A percentile compares a stretch with the other conserved stretches of the same genome.
Conservation (phyloP, 2,329 filamentous ascomycete genomes). For the Trichoderma koningii region DNA sequence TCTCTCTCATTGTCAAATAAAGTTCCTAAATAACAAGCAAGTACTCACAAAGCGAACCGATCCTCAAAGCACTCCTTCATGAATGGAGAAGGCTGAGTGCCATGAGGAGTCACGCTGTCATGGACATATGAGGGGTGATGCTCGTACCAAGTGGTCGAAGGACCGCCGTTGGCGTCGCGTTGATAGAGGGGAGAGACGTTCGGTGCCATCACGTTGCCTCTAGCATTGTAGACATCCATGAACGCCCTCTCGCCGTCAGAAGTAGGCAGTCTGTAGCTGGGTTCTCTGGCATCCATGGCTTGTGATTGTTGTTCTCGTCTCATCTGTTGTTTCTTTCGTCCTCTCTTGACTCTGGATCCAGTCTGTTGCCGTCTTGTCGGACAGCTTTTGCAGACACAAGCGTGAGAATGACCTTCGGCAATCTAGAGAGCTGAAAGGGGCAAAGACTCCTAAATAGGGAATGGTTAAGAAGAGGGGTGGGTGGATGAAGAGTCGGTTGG, state of each 20-base stretch:
- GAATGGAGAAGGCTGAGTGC: background rate
- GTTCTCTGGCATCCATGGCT: background rate
- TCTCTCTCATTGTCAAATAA: background rate
- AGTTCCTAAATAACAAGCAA: background rate
- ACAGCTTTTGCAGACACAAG: background rate
- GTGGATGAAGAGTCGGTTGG: background rate
- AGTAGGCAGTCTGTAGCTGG: background rate
- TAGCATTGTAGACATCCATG: background rate
- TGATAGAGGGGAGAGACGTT: background rate
- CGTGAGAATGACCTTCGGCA: background rate
- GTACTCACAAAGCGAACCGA: slow-evolving; percentile 8
- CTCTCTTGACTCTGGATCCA: background rate
- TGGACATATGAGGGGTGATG: background rate
- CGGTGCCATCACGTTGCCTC: background rate
- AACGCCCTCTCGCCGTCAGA: background rate
- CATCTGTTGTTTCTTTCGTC: no score
- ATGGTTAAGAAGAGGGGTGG: background rate
- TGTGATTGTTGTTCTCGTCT: no score
- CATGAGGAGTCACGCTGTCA: background rate
- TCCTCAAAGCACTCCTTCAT: background rate
- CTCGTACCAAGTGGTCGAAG: background rate
- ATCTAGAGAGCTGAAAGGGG: background rate
- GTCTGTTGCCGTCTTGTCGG: background rate
- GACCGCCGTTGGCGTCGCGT: background rate
- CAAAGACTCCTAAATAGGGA: background rate